Base-by-base conservation (phyloP, 495 filamentous ascomycete genomes). In the Penicillium malachiteum region DNA sequence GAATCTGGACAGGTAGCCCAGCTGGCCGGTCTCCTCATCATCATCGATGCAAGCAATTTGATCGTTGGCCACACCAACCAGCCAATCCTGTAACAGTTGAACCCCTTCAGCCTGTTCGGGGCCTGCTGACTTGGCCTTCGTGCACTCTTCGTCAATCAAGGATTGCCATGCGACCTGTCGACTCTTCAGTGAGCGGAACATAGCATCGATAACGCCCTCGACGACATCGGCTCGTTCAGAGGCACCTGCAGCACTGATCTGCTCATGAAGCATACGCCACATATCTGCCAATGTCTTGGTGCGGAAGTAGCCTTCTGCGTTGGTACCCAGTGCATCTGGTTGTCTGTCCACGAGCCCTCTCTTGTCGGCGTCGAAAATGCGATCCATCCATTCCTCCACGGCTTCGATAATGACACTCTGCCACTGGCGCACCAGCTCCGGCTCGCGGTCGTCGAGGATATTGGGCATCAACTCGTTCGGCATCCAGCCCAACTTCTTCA, bases 21-120 rank as follows among this genome's bases (percentile, higher is more conserved):
- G 60, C 38, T 86, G 84, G 42, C 80, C 83, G 33, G 84, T 84
- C 47, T 89, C 86, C 26, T 77, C 73, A 54, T 84, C 78, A 68
- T 97, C 94, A 67, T 96, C 92, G 65, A 97, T 97, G 71, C 91
- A 96, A 50, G 90, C 90, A 61, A 99, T 97, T 68, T 99, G 94
- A 71, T 99, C 94, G 72, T 97, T 99, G 55, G 94, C 94, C 48
- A 95, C 88, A n/a, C 93, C 92, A 18, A 97, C 82, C 41, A 97
- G 83, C 89, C 92, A 97, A 70, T 96, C 92, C 73, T 96, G 91
- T 33, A 96, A 71, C 8, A 84, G 70, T 63, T 90, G 87, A 47
- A 95, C 81, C 5, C 89, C 89, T 56, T 97, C 95, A 16, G 78
- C 70, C 48, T 89, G 86, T 10, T 85, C 78, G 8, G 74, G 70